Evolutionary conservation across 192 early-diverging fungal genomes (phyloP).

Genomic region (Entrophospora sp.): DNA sequence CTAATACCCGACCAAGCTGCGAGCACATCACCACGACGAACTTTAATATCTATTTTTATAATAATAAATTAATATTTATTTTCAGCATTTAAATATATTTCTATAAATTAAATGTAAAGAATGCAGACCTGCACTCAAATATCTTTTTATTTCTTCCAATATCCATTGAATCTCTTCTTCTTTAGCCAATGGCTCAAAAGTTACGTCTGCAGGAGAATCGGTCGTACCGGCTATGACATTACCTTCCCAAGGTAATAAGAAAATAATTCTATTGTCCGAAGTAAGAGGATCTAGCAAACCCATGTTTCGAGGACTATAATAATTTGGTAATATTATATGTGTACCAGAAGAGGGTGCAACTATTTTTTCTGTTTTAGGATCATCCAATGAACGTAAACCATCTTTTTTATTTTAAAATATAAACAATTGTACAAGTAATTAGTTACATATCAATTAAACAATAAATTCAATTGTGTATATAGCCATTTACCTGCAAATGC

Average conservation of each 20-base stretch:
- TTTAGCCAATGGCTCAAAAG: constrained; percentile 73
- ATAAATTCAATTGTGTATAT: not conserved
- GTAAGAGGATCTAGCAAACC: constrained; percentile 92
- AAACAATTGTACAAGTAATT: not conserved
- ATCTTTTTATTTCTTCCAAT: constrained; percentile 81
- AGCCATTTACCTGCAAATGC: constrained; percentile 46
- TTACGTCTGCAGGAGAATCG: constrained; percentile 80
- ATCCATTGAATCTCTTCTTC: constrained; percentile 97
- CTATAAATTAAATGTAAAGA: not conserved
- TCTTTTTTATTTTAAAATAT: constrained; percentile 33
- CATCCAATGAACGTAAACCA: constrained; percentile 85
- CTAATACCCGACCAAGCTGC: constrained; percentile 98
- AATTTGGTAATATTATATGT: constrained; percentile 91
- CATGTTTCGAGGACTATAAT: constrained; percentile 90
- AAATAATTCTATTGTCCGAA: constrained; percentile 92
- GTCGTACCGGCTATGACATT: constrained; percentile 94
- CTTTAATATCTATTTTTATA: constrained; percentile 70
- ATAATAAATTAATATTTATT: not conserved
- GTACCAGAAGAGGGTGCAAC: constrained; percentile 90
- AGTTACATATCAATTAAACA: not conserved
- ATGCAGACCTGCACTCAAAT: constrained; percentile 59
- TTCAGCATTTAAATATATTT: no score
- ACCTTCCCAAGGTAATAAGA: constrained; percentile 97
- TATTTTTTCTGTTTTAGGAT: constrained; percentile 65
- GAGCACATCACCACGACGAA: constrained; percentile 92